Base-by-base conservation (phyloP, 2,329 filamentous ascomycete genomes). In the Immersiporthe knoxdaviesiana region DNA sequence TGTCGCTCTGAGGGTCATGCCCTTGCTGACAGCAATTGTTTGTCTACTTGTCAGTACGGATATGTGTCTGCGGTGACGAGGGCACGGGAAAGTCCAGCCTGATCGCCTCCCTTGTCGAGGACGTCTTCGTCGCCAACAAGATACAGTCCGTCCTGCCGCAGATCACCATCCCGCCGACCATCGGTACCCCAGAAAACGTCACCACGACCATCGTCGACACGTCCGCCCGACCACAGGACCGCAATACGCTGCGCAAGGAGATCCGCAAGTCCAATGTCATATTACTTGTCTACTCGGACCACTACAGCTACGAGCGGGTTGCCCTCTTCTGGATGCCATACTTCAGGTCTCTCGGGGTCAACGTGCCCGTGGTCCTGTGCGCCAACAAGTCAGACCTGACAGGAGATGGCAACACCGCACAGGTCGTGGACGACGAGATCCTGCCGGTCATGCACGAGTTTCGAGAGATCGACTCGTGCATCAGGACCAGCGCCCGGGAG, bases 291-390 rank as follows among this genome's bases (percentile, higher is more conserved):
- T 99, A 99, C 80, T 94, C 94, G 73, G 96, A 99, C 79, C 95
- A 98, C 81, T 99, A 99, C 84, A 98, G 94, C 85, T 99, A 98
- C 82, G 96, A 99, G 79, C 87, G 96, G 50, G 94, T 99, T 3
- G 96, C 95, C 3, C 85, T 99, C 60, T 99, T 98, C 80, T 99
- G 96, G 96, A 92, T 99, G 88, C 96, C 96, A 14, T 97, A 97
- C 80, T 98, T 99, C 77, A 92, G 96, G 71, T 97, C 94, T 4
- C 87, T 99, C 52, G 96, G 96, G n/a, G 96, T 99, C 77, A 99
- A 99, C 78, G 94, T 99, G 30, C 96, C 96, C 0, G 96, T 99
- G 14, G 94, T 99, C 59, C 84, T 99, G 68, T 98, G 96, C 77
- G 94, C 96, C 77, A 98, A 98, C 84, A 99, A 99, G 80, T 93